Evolutionary conservation across 495 filamentous ascomycete genomes (phyloP).

Genomic region (Podospora australis): DNA sequence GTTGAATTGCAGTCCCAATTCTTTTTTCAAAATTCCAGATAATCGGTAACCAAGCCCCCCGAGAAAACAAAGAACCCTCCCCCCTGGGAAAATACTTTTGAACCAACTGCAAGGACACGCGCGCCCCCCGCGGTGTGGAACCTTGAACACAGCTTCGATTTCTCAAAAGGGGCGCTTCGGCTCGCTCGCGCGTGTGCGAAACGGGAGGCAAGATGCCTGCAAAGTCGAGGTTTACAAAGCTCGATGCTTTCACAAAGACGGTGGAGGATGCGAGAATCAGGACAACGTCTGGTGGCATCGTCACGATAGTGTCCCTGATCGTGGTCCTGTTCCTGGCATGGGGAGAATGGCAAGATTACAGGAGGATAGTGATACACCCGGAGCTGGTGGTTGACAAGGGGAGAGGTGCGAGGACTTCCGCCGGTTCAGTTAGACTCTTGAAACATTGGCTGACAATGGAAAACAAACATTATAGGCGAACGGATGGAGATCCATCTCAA

Average conservation of each 20-base stretch:
- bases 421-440: not conserved
- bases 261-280: constrained; percentile 96
- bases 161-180: not conserved
- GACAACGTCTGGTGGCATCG: constrained; percentile 93
- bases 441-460: constrained; percentile 7
- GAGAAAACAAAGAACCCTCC: not conserved
- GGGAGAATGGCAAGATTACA: constrained; percentile 95
- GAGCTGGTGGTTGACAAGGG: constrained; percentile 96
- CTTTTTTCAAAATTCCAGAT: not conserved
- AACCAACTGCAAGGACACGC: not conserved
- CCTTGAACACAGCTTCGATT: not conserved
- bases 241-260: constrained; percentile 98
- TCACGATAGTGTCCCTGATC: constrained; percentile 83
- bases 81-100: not conserved
- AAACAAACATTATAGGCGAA: constrained; percentile 53
- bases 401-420: constrained; percentile 76
- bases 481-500: constrained; percentile 99
- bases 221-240: constrained; percentile 84
- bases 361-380: constrained; percentile 76
- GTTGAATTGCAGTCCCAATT: too few relatives aligned
- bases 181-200: too few relatives aligned
- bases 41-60: not conserved
- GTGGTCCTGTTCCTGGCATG: constrained; percentile 82
- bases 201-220: constrained; percentile 43
- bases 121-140: constrained; percentile 6